Conservation (phyloP, 768 basidiomycete species). For the Kwoniella bestiolae region DNA sequence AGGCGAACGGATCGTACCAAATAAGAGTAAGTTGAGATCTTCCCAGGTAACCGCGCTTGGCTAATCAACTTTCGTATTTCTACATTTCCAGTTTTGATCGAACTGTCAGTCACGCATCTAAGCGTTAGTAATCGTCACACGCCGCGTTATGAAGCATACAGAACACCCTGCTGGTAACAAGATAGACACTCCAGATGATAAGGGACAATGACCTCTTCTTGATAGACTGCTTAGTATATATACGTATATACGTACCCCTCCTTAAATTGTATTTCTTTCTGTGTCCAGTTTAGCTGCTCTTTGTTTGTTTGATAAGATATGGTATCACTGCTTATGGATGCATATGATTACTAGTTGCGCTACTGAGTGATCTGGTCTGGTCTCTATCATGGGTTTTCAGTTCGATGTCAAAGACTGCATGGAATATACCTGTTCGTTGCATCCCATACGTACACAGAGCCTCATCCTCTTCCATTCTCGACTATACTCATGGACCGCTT, state of each 20-base stretch:
- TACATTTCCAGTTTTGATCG: neutral
- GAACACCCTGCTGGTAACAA: neutral
- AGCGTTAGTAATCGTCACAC: neutral
- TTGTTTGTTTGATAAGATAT: neutral
- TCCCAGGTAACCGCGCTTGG: neutral
- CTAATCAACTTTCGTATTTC: neutral
- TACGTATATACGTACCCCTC: too few relatives aligned
- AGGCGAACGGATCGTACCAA: conserved; percentile 91
- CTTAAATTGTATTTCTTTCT: neutral
- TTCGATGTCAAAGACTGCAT: too few relatives aligned
- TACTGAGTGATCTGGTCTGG: too few relatives aligned
- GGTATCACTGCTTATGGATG: too few relatives aligned
- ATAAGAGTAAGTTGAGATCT: conserved; percentile 71
- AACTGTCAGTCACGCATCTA: neutral
- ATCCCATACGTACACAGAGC: too few relatives aligned
- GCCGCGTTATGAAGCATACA: neutral
- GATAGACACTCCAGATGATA: neutral
- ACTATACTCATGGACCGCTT: too few relatives aligned
- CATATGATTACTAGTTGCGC: too few relatives aligned
- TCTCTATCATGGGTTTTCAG: too few relatives aligned
- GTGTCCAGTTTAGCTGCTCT: neutral
- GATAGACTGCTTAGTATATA: neutral
- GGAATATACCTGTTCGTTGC: too few relatives aligned
- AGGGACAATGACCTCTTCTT: neutral
- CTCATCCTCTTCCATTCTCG: too few relatives aligned